Conservation (phyloP, 148 eudicot species). For the Oxyria digyna region DNA sequence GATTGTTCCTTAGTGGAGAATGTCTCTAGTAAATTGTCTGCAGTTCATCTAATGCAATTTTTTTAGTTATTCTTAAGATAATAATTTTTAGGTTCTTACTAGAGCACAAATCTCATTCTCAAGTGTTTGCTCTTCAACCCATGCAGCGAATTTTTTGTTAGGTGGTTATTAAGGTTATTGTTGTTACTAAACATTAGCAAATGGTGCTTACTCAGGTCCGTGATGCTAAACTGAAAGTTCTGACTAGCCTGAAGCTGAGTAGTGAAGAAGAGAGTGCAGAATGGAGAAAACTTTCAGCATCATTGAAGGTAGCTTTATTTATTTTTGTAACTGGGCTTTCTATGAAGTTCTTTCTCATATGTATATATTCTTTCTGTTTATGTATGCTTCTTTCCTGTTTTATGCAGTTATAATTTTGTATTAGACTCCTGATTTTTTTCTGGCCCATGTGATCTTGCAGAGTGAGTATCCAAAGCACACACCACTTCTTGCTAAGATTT, state of each 20-base stretch:
- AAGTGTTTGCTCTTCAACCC: not conserved
- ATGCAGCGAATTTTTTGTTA: not conserved
- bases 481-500: slow-evolving; percentile 81
- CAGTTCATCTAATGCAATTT: not conserved
- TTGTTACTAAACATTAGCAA: not conserved
- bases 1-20: not conserved
- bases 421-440: not conserved
- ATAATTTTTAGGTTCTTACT: not conserved
- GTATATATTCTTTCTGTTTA: not conserved
- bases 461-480: slow-evolving; percentile 78
- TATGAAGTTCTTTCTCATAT: not conserved
- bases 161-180: not conserved
- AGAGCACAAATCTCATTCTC: not conserved
- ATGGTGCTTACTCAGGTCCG: slow-evolving; percentile 44
- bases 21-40: not conserved
- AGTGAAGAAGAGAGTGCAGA: slow-evolving; percentile 63
- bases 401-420: not conserved
- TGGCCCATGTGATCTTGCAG: slow-evolving; percentile 35
- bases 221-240: slow-evolving; percentile 75
- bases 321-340: not conserved
- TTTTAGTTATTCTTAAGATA: not conserved
- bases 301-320: slow-evolving; percentile 54
- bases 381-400: not conserved
- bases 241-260: slow-evolving; percentile 60
- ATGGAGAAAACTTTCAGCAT: slow-evolving; percentile 54